Evolutionary conservation across 306 rosid species (phyloP).

Genomic region (Biancaea sappan): DNA sequence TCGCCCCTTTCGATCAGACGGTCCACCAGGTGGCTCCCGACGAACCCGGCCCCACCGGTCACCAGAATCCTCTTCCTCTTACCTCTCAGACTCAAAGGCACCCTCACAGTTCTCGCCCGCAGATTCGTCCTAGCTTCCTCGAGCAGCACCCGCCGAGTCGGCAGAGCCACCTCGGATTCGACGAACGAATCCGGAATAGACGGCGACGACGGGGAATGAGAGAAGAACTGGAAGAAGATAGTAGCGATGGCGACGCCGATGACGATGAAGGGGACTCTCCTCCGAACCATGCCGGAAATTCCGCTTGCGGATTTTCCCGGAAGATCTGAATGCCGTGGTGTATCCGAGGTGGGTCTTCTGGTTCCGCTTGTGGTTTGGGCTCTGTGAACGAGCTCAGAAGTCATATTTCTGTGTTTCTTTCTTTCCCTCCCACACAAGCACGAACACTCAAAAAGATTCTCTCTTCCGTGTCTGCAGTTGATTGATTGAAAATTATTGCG

Average conservation of each 20-base stretch:
- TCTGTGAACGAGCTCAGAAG: slow-evolving; percentile 55
- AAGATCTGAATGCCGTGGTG: neutral
- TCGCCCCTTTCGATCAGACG: slow-evolving; percentile 82
- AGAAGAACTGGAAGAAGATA: slow-evolving; percentile 45
- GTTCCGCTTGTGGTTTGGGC: slow-evolving; percentile 31
- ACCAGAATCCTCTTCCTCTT: slow-evolving; percentile 66
- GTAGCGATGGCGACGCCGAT: slow-evolving; percentile 38
- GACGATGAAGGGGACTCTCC: slow-evolving; percentile 34
- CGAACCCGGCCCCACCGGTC: slow-evolving; percentile 98
- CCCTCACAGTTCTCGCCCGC: slow-evolving; percentile 34
- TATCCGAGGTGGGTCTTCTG: neutral
- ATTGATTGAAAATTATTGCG: neutral
- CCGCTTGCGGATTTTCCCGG: slow-evolving; percentile 1
- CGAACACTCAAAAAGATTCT: neutral
- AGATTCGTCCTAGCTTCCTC: slow-evolving; percentile 35
- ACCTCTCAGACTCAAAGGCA: slow-evolving; percentile 43
- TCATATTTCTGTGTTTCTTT: slow-evolving; percentile 9
- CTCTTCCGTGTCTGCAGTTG: neutral
- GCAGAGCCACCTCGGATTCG: neutral
- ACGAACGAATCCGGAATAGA: neutral
- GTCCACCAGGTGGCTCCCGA: slow-evolving; percentile 92
- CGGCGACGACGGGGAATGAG: neutral
- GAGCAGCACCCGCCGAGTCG: slow-evolving; percentile 21
- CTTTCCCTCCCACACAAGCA: neutral
- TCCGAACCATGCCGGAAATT: neutral